Base-by-base conservation (phyloP, 2,329 filamentous ascomycete species). In the Trichoderma atroviride region DNA sequence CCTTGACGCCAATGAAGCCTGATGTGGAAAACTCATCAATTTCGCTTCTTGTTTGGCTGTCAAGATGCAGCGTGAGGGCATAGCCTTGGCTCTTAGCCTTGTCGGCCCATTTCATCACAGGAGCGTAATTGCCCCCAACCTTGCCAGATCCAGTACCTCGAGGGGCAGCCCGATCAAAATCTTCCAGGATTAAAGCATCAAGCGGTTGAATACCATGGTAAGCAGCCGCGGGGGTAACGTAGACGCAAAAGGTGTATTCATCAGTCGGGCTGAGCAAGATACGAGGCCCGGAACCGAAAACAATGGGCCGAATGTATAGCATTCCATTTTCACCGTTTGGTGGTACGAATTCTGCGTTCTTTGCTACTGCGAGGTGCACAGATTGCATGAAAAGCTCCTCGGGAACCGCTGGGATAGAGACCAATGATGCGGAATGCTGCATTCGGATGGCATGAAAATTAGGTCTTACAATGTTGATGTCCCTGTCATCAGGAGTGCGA, bases 1-100 rank as follows among this genome's bases (percentile, higher is more conserved):
- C 88, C 37, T 83, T 84, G 13, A 91, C 84, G 2, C 89, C 90
- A 68, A 92, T 84, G 75, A 92, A 91, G 0, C 87, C 89, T 19
- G 84, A 87, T 0, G 89, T 91, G 4, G 86, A 89, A 75, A 92
- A 92, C 78, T 92, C 90, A 68, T 92, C 90, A 52, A 92, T 84
- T 72, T 88, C 85, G 2, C 81, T 86, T 52, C 88, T 80, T 6
- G 88, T 91, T 75, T 86, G 84, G 74, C 87, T 89, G 78, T 92
- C 90, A 60, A 92, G 78, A 74, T 92, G 90, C 69, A 92, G 79
- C 0, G 89, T 91, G 69, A 92, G 90, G 1, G 87, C 88, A 74
- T 84, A 92, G 1, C 90, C 89, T 61, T 87, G 83, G 22, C 82
- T 81, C 61, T 86, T 83, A 1, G 90, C 90, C 66, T 84, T 85